phyloP scores from a whole-genome alignment of 306 rosid genomes.

The Ceratonia siliqua region DNA sequence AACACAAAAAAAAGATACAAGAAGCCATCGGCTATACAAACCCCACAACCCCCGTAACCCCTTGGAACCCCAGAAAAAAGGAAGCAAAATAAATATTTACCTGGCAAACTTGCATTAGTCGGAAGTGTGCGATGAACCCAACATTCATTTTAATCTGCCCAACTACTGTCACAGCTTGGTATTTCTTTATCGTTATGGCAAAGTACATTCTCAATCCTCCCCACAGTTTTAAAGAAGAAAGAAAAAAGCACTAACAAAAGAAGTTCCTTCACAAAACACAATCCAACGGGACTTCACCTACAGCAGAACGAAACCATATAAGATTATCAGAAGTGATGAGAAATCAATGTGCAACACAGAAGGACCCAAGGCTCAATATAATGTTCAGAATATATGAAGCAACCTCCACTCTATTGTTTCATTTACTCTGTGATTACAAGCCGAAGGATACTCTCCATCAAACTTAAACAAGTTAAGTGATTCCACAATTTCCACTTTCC shows the following conservation, averaged over 20 bases:
- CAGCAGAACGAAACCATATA: constrained; percentile 28
- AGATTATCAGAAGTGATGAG: constrained; percentile 16
- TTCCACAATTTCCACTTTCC: constrained; percentile 6
- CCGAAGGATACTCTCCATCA: neutral
- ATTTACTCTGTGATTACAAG: neutral
- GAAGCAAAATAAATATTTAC: constrained; percentile 37
- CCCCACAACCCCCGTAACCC: neutral
- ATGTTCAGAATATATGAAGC: constrained; percentile 2
- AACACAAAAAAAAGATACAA: neutral
- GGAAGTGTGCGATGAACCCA: constrained; percentile 78
- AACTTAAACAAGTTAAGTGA: neutral
- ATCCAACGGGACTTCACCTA: constrained; percentile 42
- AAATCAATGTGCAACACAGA: neutral
- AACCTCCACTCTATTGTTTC: neutral
- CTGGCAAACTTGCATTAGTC: constrained; percentile 96
- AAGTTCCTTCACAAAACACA: constrained; percentile 33
- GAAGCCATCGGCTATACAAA: neutral
- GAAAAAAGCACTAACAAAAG: constrained; percentile 29
- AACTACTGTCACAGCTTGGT: constrained; percentile 63
- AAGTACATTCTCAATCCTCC: constrained; percentile 75
- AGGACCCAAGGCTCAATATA: neutral
- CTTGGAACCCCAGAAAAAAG: constrained; percentile 4
- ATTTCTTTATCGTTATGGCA: constrained; percentile 62
- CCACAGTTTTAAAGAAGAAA: constrained; percentile 42
- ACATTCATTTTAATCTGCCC: constrained; percentile 86